Evolutionary conservation across 495 filamentous ascomycete species (phyloP), one percentile per base, ranked within the genome.

Genomic region (Haplographium delicatum): DNA sequence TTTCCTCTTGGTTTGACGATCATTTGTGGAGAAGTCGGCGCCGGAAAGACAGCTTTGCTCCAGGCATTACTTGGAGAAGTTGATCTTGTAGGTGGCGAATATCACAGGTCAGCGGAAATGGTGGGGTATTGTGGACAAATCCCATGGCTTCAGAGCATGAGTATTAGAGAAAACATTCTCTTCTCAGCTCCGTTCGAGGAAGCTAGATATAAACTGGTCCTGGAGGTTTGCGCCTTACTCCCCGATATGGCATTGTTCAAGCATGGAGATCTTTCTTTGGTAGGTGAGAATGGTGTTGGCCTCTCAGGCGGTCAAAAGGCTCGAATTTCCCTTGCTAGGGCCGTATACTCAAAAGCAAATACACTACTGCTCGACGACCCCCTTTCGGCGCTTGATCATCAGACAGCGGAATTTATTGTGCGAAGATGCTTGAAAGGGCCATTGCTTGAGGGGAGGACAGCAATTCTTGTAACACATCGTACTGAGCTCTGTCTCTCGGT

Each of bases 131-230:
- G 86, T 61, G 80, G 82, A 2, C 88, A 95, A 57, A 85, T 81
- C 3, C 85, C 89, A n/a, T 95, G 89, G 89, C 72, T 95, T 5
- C 86, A 93, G 61, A 91, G 85, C 58, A 91, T 91, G 87, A 91
- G 80, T 51, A 89, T 95, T 38, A 82, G 58, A 47, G 54, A 61
- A 5, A 61, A 61, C 38, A 58, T 61, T 16, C 46, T 61, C 1
- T 93, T 93, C 62, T 84, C 82, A 31, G 75, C 81, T 9, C 76
- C 76, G 0, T 87, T 85, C 47, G 84, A 91, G 46, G 82, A 71
- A 22, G 44, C 38, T 11, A 75, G 80, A 69, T 87, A 85, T 52
- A 65, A 73, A 16, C 52, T 72, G 28, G 81, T 85, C 2, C 50
- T 82, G 10, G 68, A 81, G 30, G 75, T 75, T 3, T 83, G 79